Conservation (phyloP, 352 stramenopile species). For the Globisporangium radiosum region DNA sequence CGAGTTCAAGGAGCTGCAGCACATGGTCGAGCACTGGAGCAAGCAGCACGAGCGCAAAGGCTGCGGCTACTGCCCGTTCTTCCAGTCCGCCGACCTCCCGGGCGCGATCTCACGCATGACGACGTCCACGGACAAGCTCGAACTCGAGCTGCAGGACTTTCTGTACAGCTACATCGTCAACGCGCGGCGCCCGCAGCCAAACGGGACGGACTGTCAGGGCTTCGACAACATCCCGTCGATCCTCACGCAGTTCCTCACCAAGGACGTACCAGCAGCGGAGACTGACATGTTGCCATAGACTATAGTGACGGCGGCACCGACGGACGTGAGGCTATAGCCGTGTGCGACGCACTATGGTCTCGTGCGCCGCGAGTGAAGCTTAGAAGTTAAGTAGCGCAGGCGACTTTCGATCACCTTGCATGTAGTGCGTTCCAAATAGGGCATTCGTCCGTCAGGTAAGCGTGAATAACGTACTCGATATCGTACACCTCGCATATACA, state of each 20-base stretch:
- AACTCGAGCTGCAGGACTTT: not conserved
- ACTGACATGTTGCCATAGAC: no score
- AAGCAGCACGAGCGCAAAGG: not conserved
- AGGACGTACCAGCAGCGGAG: not conserved
- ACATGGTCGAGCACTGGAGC: constrained; percentile 4
- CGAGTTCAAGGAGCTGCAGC: constrained; percentile 11
- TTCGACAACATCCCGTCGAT: constrained; percentile 12
- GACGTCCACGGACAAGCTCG: constrained; percentile 6
- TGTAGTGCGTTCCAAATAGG: no score
- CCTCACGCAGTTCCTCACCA: constrained; percentile 10
- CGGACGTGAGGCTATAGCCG: no score
- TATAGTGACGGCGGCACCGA: no score
- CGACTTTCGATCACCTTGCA: no score
- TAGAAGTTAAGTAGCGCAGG: no score
- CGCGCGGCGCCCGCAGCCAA: constrained; percentile 3
- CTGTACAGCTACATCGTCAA: constrained; percentile 1
- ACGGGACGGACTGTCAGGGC: constrained; percentile 7
- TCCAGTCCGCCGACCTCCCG: not conserved
- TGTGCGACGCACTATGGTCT: no score
- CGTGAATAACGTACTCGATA: no score
- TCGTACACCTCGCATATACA: no score
- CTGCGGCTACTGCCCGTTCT: constrained; percentile 4
- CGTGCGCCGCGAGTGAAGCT: no score
- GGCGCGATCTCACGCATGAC: constrained; percentile 1
- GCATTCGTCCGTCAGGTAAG: no score